phyloP scores from a whole-genome alignment of 139 green algal species.

The Chlamydomonas urium region DNA sequence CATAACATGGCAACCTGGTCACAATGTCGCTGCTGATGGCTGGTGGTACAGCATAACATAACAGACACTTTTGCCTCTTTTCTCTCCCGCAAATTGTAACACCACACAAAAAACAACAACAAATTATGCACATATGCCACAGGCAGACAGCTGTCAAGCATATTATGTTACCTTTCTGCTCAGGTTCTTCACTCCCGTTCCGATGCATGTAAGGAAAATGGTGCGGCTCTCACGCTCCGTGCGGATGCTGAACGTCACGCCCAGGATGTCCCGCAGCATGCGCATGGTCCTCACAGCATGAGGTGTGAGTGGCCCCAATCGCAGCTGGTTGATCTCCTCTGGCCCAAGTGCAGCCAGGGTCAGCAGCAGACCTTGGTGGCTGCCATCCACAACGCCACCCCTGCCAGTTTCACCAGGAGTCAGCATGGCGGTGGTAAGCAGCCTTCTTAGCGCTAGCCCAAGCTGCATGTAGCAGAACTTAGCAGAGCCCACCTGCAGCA shows the following conservation, averaged over 20 bases:
- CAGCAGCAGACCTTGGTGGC: constrained; percentile 73
- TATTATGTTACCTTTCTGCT: constrained; percentile 43
- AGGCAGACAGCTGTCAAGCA: background rate
- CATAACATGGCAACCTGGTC: too few relatives aligned
- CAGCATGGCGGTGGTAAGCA: too few relatives aligned
- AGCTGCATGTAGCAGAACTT: too few relatives aligned
- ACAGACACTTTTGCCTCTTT: too few relatives aligned
- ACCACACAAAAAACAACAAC: too few relatives aligned
- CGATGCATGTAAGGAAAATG: constrained; percentile 89
- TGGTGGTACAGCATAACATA: too few relatives aligned
- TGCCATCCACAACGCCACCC: constrained; percentile 85
- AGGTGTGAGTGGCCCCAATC: constrained; percentile 83
- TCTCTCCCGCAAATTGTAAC: too few relatives aligned
- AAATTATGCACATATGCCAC: background rate
- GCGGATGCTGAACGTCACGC: constrained; percentile 83
- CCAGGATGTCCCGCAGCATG: constrained; percentile 84
- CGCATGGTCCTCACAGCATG: constrained; percentile 83
- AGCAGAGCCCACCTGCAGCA: too few relatives aligned
- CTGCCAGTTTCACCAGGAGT: too few relatives aligned
- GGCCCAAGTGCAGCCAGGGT: constrained; percentile 83
- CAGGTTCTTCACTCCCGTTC: constrained; percentile 84
- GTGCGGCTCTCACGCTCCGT: constrained; percentile 81
- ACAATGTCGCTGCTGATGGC: too few relatives aligned
- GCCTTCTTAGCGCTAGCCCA: too few relatives aligned
- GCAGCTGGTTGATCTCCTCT: constrained; percentile 74